These are phyloP conservation scores for Penicillium sp. DNA, from an alignment of 2,329 filamentous ascomycete genomes.

Conservation along the genomic window DNA sequence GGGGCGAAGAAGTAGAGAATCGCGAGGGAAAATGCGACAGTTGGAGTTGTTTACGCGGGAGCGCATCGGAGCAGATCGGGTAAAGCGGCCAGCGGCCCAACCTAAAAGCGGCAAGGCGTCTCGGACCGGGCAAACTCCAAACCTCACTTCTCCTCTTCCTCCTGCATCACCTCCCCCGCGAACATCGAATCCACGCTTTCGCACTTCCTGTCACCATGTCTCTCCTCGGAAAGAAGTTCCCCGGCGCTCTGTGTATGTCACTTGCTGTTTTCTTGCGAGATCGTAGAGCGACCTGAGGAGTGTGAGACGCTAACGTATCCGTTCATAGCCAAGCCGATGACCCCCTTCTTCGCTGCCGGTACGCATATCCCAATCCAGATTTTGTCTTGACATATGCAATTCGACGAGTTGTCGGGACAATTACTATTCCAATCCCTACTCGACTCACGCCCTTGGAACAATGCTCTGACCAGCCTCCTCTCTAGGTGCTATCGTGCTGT, in stretches of 20 bases:
- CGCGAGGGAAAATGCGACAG: not conserved
- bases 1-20: not conserved
- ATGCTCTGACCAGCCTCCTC: conserved; percentile 27
- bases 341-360: conserved; percentile 93
- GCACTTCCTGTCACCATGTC: conserved; percentile 61
- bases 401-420: not conserved
- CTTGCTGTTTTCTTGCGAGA: conserved; percentile 38
- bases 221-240: conserved; percentile 82
- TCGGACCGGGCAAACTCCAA: conserved; percentile 40
- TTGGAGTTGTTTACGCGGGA: conserved; percentile 27
- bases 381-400: not conserved
- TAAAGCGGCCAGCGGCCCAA: conserved; percentile 31
- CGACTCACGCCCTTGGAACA: conserved; percentile 3
- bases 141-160: conserved; percentile 35
- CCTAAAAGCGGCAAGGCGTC: conserved; percentile 27
- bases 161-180: conserved; percentile 29
- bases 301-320: conserved; percentile 29
- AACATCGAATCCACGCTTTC: conserved; percentile 28
- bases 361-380: conserved; percentile 48
- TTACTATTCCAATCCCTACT: not conserved
- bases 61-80: conserved; percentile 22
- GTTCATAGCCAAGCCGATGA: conserved; percentile 75
- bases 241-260: conserved; percentile 71
- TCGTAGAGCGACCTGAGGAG: not conserved
- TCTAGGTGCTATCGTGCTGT: conserved; percentile 77